Base-by-base conservation (phyloP, 208 protist species). In the Eutreptiella sp. region DNA sequence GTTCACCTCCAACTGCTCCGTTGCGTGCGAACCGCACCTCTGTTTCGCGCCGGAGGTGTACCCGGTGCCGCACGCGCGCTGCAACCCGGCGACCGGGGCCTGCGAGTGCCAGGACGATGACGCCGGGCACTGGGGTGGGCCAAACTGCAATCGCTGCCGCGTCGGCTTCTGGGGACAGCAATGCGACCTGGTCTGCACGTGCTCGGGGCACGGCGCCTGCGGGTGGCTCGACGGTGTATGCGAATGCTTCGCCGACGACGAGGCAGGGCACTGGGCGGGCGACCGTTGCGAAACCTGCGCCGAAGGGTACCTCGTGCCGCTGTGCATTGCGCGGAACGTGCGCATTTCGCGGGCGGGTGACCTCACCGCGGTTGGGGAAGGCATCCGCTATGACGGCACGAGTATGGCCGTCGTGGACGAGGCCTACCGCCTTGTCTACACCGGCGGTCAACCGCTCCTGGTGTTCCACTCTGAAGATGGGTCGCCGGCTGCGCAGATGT, bases 231-330 rank as follows among this genome's bases (percentile, higher is more conserved):
- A 11, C n/a, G 50, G 58, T 7, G 23, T 31, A 33, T 64, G 58
- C 53, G 16, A 63, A 21, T 64, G 58, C 50, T 47, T 64, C 58
- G 24, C 4, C 23, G 24, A 64, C 46, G 24, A 16, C 9, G n/a
- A n/a, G n/a, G 43, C 7, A 28, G 43, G 43, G 43, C 26, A 48
- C 43, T 48, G 43, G 43, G 26, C 16, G 19, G 43, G 58, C 7
- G 31, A 11, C 7, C n/a, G 14, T 4, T 64, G 58, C 50, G 42
- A 5, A 5, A 19, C n/a, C 16, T 64, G 58, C 46, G 48, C 45
- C 7, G 58, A 64, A 16, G 58, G 58, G 4, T 64, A 47, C 58
- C 7, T 64, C 38, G 58, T 43, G 14, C 42, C 50, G 27, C 26
- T 63, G 29, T 64, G 58, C 34, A 48, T n/a, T n/a, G n/a, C n/a